A percentile compares a stretch with the other conserved stretches of the same genome.
Evolutionary conservation across 192 early-diverging fungal genomes (phyloP).

Genomic region (Lobosporangium transversale): DNA sequence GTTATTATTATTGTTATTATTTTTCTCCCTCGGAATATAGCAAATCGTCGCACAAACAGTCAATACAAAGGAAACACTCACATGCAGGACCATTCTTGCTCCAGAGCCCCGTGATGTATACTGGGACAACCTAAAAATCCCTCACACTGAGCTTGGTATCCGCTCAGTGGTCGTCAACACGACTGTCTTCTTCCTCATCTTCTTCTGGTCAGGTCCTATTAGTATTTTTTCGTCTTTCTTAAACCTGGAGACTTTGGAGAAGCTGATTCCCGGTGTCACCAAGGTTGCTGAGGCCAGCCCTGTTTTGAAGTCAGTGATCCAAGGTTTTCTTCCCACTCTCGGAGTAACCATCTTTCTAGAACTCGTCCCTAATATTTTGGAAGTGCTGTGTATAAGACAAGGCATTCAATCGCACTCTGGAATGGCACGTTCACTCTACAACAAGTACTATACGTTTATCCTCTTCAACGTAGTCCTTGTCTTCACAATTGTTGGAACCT

Average conservation of each 20-base stretch:
- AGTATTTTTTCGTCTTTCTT: conserved; percentile 73
- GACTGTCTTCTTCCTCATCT: conserved; percentile 71
- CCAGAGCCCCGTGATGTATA: conserved; percentile 82
- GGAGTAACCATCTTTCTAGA: conserved; percentile 77
- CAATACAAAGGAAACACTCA: conserved; percentile 71
- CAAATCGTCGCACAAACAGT: conserved; percentile 74
- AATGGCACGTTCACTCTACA: conserved; percentile 52
- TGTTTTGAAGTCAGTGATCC: conserved; percentile 67
- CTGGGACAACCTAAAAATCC: conserved; percentile 79
- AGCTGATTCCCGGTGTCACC: conserved; percentile 68
- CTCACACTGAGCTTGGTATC: conserved; percentile 61
- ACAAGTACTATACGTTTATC: conserved; percentile 80
- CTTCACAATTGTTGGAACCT: conserved; percentile 77
- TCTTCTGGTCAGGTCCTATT: conserved; percentile 82
- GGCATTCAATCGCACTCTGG: conserved; percentile 59
- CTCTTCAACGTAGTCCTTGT: conserved; percentile 80
- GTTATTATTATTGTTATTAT: conserved; percentile 12
- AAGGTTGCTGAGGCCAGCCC: conserved; percentile 59
- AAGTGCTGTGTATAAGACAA: conserved; percentile 56
- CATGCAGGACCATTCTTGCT: conserved; percentile 68
- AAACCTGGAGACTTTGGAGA: conserved; percentile 66
- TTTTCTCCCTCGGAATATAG: conserved; percentile 12
- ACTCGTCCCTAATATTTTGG: conserved; percentile 75
- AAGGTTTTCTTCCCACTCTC: conserved; percentile 76
- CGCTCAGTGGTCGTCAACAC: conserved; percentile 64